Evolutionary conservation across 371 early-diverging fungal species (phyloP), one percentile per base, ranked within the genome.

Genomic region (Smittium mucronatum): DNA sequence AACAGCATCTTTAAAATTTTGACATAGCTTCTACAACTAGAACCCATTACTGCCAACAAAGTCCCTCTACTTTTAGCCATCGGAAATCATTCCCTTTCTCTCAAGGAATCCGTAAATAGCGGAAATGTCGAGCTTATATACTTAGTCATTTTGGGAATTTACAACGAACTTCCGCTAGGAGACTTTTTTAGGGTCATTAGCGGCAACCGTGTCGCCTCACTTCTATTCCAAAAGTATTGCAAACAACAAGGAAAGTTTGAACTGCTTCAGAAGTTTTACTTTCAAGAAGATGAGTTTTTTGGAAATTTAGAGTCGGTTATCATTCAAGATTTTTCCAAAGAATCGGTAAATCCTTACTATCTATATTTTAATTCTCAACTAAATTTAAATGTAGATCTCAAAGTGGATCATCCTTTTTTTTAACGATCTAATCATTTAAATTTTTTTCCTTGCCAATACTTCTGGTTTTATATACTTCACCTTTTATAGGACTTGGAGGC

Each of bases 121-220:
- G 94, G 94, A 0, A 95, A 98, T 67, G 89, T 94, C 0, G 95
- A 98, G 80, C 82, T 98, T 31, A 93, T 95, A 0, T 94, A 96
- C 72, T 82, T 93, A 68, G 95, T 93, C 0, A 80, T 97, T 0
- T 85, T 96, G 67, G 88, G 92, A 69, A 76, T 94, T 69, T 92
- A 93, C 75, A 85, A 91, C 63, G 91, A 93, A 69, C 78, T 91
- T 31, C 82, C 87, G 2, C 72, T 88, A 30, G 91, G 89, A 0
- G 95, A 97, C 30, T 95, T 97, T 74, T 96, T 96, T 82, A 85
- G 90, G 21, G 74, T 89, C 47, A 82, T 95, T 67, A 86, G 88
- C 64, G 86, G 87, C 66, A 88, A 91, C 61, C 91, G 90, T 0
- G 75, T 91, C 29, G 97, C 97, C 1, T 84, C 89, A 70, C 84